Conservation (phyloP, 2,329 filamentous ascomycete genomes). For the Ustilaginoidea virens region DNA sequence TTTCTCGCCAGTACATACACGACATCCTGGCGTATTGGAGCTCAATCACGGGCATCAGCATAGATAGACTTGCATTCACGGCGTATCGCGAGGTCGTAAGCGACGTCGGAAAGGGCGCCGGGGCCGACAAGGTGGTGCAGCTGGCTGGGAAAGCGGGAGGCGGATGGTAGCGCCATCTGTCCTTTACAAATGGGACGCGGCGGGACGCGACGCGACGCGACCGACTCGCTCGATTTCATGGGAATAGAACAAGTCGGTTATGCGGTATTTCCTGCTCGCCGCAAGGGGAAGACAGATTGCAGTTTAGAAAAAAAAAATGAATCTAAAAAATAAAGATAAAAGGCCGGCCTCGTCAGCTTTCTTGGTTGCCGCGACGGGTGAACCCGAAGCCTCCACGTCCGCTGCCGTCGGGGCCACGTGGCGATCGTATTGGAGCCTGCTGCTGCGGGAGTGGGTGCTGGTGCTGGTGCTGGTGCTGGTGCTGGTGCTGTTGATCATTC, state of each 20-base stretch:
- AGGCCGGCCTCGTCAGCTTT: too few species aligned
- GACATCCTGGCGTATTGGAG: slow-evolving; percentile 65
- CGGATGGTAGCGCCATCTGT: slow-evolving; percentile 52
- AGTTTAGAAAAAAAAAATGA: too few species aligned
- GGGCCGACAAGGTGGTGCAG: slow-evolving; percentile 72
- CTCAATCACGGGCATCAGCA: slow-evolving; percentile 49
- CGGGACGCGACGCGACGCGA: too few species aligned
- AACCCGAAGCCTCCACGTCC: slow-evolving; percentile 71
- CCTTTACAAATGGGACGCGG: not conserved
- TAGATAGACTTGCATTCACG: slow-evolving; percentile 64
- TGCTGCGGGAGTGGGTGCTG: slow-evolving; percentile 43
- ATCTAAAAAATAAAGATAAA: too few species aligned
- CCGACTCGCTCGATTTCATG: too few species aligned
- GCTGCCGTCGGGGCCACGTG: slow-evolving; percentile 62
- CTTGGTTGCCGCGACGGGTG: slow-evolving; percentile 39
- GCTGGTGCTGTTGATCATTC: slow-evolving; percentile 22
- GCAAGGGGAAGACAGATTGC: too few species aligned
- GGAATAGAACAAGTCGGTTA: too few species aligned
- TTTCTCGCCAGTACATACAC: slow-evolving; percentile 51
- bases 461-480: slow-evolving; percentile 1
- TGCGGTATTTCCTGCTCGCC: too few species aligned
- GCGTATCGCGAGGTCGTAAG: slow-evolving; percentile 87
- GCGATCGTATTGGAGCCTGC: slow-evolving; percentile 50
- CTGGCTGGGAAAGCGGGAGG: slow-evolving; percentile 84
- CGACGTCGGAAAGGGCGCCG: slow-evolving; percentile 70